Conservation (phyloP, 768 basidiomycete species). For the Pisolithus sp. region DNA sequence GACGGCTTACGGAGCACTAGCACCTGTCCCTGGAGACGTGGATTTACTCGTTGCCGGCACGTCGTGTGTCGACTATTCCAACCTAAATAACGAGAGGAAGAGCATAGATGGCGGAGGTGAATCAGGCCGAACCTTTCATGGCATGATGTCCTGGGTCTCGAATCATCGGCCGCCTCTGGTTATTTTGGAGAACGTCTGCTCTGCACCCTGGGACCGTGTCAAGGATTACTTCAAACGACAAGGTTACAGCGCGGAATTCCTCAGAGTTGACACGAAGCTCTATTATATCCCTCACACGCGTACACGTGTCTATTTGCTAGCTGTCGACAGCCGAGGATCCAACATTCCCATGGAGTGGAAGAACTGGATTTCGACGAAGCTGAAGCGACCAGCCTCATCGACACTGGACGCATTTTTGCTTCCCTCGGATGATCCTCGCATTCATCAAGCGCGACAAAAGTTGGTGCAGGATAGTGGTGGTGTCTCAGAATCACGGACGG, state of each 20-base stretch:
- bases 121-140: constrained; percentile 88
- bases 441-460: constrained; percentile 82
- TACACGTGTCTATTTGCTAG: constrained; percentile 82
- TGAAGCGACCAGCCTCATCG: constrained; percentile 81
- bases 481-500: constrained; percentile 58
- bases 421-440: constrained; percentile 84
- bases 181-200: constrained; percentile 90
- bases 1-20: constrained; percentile 87
- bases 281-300: constrained; percentile 96
- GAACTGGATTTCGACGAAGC: constrained; percentile 46
- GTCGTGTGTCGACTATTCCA: constrained; percentile 97
- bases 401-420: constrained; percentile 91
- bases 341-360: constrained; percentile 66
- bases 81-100: constrained; percentile 88
- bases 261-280: constrained; percentile 77
- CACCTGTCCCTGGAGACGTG: constrained; percentile 81
- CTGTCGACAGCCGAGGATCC: constrained; percentile 59
- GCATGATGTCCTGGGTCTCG: constrained; percentile 90
- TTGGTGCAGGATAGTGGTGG: constrained; percentile 66
- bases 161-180: constrained; percentile 87
- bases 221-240: constrained; percentile 65
- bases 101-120: constrained; percentile 86
- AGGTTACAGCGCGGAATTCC: constrained; percentile 65
- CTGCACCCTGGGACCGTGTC: constrained; percentile 83
- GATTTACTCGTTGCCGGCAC: constrained; percentile 92